Evolutionary conservation across 2,329 filamentous ascomycete species (phyloP), one percentile per base, ranked within the genome.

Genomic region (Verticillium isaacii): DNA sequence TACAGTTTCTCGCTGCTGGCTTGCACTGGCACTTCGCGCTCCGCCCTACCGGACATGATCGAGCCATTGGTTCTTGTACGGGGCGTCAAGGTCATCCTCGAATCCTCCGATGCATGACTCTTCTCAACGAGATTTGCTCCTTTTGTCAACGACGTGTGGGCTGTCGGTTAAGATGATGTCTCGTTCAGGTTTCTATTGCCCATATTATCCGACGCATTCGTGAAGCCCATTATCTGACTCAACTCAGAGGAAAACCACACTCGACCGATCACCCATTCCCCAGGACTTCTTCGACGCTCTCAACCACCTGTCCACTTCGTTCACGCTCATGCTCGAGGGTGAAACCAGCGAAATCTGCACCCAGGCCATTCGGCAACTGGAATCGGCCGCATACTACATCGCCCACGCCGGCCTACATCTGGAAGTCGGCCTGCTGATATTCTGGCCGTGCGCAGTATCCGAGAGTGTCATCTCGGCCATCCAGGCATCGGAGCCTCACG

Each of bases 391-490:
- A 2, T 67, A 64, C 39, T 59, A 70, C 1, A 62, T 68, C 39
- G 65, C 66, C 2, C 59, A 66, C n/a, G 68, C 68, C 9, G 70
- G 71, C 1, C 32, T 63, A 5, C 58, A 70, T n/a, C n/a, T 62
- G 3, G 71, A 73, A 23, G 34, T 62, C 0, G 70, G 68, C 3
- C 64, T 67, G 3, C 59, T 64, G 5, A 17, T 68, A 1, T 66
- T 67, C 15, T 73, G 71, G 70, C 60, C 69, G n/a, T 72, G 71
- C 57, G 58, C 62, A 0, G 57, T 70, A 2, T 56, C 66, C 6
- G 69, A 71, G 11, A 67, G 64, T 25, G 61, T 73, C 41, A 60
- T 73, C 23, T 39, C 66, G 14, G 71, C 73, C 59, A 61, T 73
- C 8, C 61, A 61, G 11, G 62, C 67, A 2, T 61, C 63, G 11